Base-by-base conservation (phyloP, 129 eudicot species). In the Flaveria bidentis region DNA sequence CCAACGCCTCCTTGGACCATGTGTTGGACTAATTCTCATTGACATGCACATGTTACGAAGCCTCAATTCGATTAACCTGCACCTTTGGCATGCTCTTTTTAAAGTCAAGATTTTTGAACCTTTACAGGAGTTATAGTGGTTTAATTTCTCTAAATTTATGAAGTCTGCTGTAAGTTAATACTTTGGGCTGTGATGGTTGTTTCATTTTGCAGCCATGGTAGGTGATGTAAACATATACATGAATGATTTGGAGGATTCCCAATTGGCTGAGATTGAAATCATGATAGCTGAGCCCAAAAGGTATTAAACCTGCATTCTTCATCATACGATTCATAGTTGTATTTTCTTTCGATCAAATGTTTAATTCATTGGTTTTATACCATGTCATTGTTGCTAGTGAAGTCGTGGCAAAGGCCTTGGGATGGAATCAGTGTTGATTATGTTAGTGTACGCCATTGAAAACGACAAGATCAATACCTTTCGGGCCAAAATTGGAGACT, bases 321-420 rank as follows among this genome's bases (percentile, higher is more conserved):
- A 30, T 30, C 36, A 28, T 28, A 2, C 4, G 33, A 28, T 28
- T 28, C 33, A 30, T 30, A 4, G 45, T 63, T 63, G 20, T 14
- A 30, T 30, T 30, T 30, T 30, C 13, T 28, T 63, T 30, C 1
- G 46, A 1, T 63, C 45, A 63, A 30, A 28, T 71, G 45, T 39
- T 42, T 51, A 63, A 51, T 76, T 75, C 67, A 10, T 50, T 25
- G 56, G 16, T 47, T 73, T 52, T 56, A 11, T 67, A 17, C 33
- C n/a, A 60, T 71, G 22, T 12, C 30, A 11, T 71, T 83, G 62
- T 85, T 80, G 84, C 49, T 84, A 74, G 86, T 26, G 71, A 78
- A 93, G 98, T 69, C 97, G 96, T 78, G 96, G 98, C 78, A 93
- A 93, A 84, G 97, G 98, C 71, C 89, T 93, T 45, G 97, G 96